A percentile compares a stretch with the other conserved stretches of the same genome.
Evolutionary conservation across 2,329 filamentous ascomycete genomes (phyloP).

Genomic region (Pleoardoris graminearum): DNA sequence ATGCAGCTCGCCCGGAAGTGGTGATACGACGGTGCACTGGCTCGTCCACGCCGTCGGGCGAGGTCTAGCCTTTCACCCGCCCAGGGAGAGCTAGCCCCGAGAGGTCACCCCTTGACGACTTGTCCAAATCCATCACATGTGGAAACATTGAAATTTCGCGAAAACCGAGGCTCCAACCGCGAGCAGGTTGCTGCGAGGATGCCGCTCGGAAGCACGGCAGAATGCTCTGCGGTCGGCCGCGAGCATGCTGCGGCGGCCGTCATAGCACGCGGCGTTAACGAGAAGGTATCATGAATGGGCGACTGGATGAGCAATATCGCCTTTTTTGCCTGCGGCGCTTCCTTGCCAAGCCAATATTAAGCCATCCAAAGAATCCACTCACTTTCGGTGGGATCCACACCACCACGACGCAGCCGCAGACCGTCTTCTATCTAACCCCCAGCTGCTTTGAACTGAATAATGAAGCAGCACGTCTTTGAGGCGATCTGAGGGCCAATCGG

Average conservation of each 20-base stretch:
- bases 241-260: neutral
- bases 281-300: too few species aligned
- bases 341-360: slow-evolving; percentile 7
- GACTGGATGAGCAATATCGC: neutral
- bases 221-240: neutral
- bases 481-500: neutral
- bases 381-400: neutral
- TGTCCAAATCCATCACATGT: neutral
- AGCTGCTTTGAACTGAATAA: neutral
- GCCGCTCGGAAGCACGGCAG: neutral
- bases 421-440: neutral
- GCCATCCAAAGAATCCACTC: slow-evolving; percentile 1
- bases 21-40: slow-evolving; percentile 19
- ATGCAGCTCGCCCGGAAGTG: slow-evolving; percentile 9
- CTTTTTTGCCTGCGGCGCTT: neutral
- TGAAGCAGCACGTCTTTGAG: neutral
- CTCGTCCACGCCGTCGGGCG: slow-evolving; percentile 23
- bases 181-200: neutral
- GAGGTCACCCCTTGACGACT: slow-evolving; percentile 3
- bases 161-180: too few species aligned
- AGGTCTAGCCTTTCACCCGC: slow-evolving; percentile 28
- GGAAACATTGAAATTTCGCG: neutral
- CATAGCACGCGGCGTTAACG: neutral
- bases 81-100: slow-evolving; percentile 1
- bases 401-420: neutral